Evolutionary conservation across 1,284 basidiomycete genomes (phyloP).

Genomic region (Ganoderma meredithae): DNA sequence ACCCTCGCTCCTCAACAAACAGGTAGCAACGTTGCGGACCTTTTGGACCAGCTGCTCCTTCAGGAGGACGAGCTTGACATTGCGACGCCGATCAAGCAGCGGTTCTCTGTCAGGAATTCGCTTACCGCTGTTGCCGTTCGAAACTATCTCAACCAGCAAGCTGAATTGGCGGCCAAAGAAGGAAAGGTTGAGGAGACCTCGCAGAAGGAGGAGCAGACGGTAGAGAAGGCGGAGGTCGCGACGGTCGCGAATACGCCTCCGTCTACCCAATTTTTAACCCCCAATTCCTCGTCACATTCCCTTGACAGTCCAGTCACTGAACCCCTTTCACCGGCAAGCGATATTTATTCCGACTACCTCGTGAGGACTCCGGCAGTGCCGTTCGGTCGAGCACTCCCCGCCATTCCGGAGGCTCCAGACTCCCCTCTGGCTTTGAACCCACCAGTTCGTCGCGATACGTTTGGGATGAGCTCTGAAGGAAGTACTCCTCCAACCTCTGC

Average conservation of each 20-base stretch:
- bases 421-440: slow-evolving; percentile 18
- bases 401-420: slow-evolving; percentile 31
- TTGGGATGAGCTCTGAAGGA: slow-evolving; percentile 21
- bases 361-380: slow-evolving; percentile 19
- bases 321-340: slow-evolving; percentile 32
- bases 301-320: slow-evolving; percentile 25
- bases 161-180: slow-evolving; percentile 22
- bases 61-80: slow-evolving; percentile 31
- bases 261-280: slow-evolving; percentile 24
- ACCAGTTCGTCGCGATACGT: slow-evolving; percentile 21
- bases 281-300: slow-evolving; percentile 14
- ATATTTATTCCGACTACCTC: slow-evolving; percentile 29
- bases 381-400: slow-evolving; percentile 28
- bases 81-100: slow-evolving; percentile 32
- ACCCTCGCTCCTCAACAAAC: slow-evolving; percentile 19
- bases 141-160: slow-evolving; percentile 27
- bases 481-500: slow-evolving; percentile 26
- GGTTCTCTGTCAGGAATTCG: slow-evolving; percentile 30
- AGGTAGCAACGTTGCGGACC: slow-evolving; percentile 27
- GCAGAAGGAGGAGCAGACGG: slow-evolving; percentile 5
- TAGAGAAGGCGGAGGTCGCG: slow-evolving; percentile 6
- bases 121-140: slow-evolving; percentile 25
- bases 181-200: slow-evolving; percentile 9
- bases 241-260: slow-evolving; percentile 6
- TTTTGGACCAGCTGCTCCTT: slow-evolving; percentile 30